Percentiles rank a stretch among this genome's conserved stretches.
Evolutionary conservation across 2,329 filamentous ascomycete species (phyloP).

Genomic region (Epichloe sp.): DNA sequence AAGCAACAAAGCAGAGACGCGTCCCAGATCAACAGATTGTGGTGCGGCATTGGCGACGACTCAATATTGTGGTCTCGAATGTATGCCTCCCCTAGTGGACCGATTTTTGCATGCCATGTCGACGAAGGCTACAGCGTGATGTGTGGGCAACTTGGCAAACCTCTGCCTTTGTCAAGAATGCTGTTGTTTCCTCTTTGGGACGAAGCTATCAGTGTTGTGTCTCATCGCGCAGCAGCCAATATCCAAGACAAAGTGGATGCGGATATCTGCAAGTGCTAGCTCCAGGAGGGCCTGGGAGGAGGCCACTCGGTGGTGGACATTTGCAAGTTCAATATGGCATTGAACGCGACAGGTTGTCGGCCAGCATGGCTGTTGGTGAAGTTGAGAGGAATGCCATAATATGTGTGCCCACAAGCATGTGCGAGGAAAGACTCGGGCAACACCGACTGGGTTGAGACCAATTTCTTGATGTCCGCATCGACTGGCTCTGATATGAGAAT

Average conservation of each 20-base stretch:
- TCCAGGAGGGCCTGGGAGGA: not conserved
- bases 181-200: not conserved
- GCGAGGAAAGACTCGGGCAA: too few relatives aligned
- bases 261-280: not conserved
- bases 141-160: not conserved
- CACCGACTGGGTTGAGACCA: too few relatives aligned
- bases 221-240: not conserved
- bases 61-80: not conserved
- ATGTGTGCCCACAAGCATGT: not conserved
- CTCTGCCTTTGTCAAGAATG: slow-evolving; percentile 1
- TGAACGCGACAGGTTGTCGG: not conserved
- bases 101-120: slow-evolving; percentile 2
- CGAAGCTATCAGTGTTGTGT: not conserved
- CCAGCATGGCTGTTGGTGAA: not conserved
- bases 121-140: not conserved
- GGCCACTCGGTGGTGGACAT: not conserved
- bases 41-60: not conserved
- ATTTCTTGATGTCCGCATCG: too few relatives aligned
- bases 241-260: not conserved
- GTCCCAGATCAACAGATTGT: slow-evolving; percentile 1
- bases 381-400: not conserved
- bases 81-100: not conserved
- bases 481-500: too few relatives aligned
- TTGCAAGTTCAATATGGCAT: too few relatives aligned
- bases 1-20: not conserved